Percentiles rank a stretch among this genome's conserved stretches.
These are phyloP conservation scores for Trypanosoma congolense DNA, from an alignment of 208 protist species.

Conservation along the genomic window DNA sequence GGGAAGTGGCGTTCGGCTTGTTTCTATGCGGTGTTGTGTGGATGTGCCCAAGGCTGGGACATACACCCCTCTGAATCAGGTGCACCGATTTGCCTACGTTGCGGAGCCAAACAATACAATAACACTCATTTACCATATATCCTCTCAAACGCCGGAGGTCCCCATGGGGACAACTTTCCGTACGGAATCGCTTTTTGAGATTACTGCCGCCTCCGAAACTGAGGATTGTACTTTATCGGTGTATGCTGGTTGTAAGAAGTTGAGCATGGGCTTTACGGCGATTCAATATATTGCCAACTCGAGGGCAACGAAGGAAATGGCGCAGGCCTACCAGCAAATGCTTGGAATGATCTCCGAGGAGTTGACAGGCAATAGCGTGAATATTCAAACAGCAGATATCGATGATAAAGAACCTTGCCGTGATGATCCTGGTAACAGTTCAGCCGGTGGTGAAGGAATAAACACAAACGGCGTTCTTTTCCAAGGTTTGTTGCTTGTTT, in stretches of 20 bases:
- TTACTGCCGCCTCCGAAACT: slow-evolving; percentile 54
- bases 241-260: slow-evolving; percentile 71
- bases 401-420: neutral
- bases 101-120: slow-evolving; percentile 34
- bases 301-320: slow-evolving; percentile 75
- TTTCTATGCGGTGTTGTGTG: slow-evolving; percentile 52
- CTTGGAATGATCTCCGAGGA: slow-evolving; percentile 70
- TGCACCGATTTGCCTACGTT: slow-evolving; percentile 68
- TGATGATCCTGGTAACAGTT: slow-evolving; percentile 2
- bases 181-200: slow-evolving; percentile 63
- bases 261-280: slow-evolving; percentile 60
- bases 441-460: slow-evolving; percentile 3
- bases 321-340: slow-evolving; percentile 66
- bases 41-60: slow-evolving; percentile 61
- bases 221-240: slow-evolving; percentile 54
- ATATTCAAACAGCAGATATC: slow-evolving; percentile 13
- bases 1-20: slow-evolving; percentile 64
- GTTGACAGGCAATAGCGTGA: slow-evolving; percentile 27
- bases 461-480: slow-evolving; percentile 31
- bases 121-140: slow-evolving; percentile 75
- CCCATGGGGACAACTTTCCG: slow-evolving; percentile 63
- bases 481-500: slow-evolving; percentile 52
- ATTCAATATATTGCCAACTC: slow-evolving; percentile 69
- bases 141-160: slow-evolving; percentile 73
- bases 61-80: slow-evolving; percentile 68